Conservation (phyloP, 495 filamentous ascomycete genomes). For the Lophiotrema nucula region DNA sequence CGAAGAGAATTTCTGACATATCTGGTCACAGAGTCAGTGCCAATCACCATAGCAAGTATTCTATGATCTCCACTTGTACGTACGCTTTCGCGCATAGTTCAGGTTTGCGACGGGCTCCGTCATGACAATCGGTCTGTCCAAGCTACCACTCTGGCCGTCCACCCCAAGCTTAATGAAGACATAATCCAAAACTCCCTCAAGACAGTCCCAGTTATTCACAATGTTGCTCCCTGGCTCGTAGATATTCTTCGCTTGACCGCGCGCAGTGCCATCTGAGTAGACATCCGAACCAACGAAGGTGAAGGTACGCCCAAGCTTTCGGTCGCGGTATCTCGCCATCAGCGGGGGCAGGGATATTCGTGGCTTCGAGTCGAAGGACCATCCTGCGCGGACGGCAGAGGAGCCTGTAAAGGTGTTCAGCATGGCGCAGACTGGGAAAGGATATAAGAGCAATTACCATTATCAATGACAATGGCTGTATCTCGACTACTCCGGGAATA, state of each 20-base stretch:
- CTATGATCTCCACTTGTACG: constrained; percentile 33
- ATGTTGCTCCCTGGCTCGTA: constrained; percentile 90
- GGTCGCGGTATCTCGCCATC: constrained; percentile 89
- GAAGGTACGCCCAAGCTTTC: constrained; percentile 84
- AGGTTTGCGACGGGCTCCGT: constrained; percentile 92
- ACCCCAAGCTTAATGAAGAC: constrained; percentile 89
- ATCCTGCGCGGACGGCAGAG: constrained; percentile 84
- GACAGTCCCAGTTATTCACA: constrained; percentile 94
- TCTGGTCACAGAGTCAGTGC: constrained; percentile 49
- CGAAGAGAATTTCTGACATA: constrained; percentile 96
- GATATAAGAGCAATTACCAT: constrained; percentile 60
- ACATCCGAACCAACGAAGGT: constrained; percentile 89
- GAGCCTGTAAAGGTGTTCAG: constrained; percentile 59
- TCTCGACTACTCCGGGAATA: constrained; percentile 50
- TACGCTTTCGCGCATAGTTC: constrained; percentile 80
- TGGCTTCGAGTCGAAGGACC: constrained; percentile 83
- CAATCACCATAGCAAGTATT: constrained; percentile 14
- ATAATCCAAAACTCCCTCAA: constrained; percentile 91
- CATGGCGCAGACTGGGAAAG: not conserved
- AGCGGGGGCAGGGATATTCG: constrained; percentile 80
- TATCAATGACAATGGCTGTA: constrained; percentile 93
- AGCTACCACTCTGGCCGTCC: constrained; percentile 65
- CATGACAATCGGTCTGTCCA: constrained; percentile 89
- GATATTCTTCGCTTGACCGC: constrained; percentile 82
- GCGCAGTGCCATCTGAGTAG: constrained; percentile 87